Evolutionary conservation across 108 stramenopile species (phyloP), one percentile per base, ranked within the genome.

Genomic region (Stephanodiscus triporus): DNA sequence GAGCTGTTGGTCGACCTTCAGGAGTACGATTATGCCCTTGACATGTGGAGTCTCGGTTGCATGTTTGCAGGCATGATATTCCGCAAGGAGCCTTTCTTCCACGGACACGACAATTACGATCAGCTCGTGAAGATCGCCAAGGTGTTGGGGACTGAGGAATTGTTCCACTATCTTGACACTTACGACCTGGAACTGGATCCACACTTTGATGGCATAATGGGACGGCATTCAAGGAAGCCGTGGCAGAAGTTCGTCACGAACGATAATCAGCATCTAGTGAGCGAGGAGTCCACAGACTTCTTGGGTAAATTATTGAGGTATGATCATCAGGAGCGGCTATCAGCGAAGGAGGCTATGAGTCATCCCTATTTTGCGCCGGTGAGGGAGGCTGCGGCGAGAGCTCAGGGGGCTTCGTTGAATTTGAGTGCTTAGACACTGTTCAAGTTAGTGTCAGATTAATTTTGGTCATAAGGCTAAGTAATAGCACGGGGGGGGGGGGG

Each of bases 21-120:
- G 72, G 99, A 99, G 80, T 99, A 99, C 78, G 99, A 99, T 86
- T 99, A 99, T 76, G 90, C 97, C 38, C 85, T 99, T 64, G 99
- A 99, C 77, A 99, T 99, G 98, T 99, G 99, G 99, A 95, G 94
- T 71, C 78, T 99, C 63, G 99, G 99, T 20, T 98, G 98, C 71
- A 99, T 99, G 99, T 97, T 98, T 81, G 95, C 98, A 3, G 98
- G 99, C 24, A 99, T 99, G 99, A 97, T 99, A 73, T 99, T 99
- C 83, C 90, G 98, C 72, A 98, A 98, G 88, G 99, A 97, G 72
- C 97, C 97, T 6, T 99, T 98, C 89, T 98, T 99, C 80, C 97
- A 97, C 72, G 97, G 99, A 34, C 97, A 97, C 69, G 97, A 99
- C 77, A 99, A 99, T 78, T 98, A 99, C 77, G 99, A 99, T 82